These are phyloP conservation scores for Dioscorea zingiberensis DNA, from an alignment of 106 monocot species.

Conservation along the genomic window DNA sequence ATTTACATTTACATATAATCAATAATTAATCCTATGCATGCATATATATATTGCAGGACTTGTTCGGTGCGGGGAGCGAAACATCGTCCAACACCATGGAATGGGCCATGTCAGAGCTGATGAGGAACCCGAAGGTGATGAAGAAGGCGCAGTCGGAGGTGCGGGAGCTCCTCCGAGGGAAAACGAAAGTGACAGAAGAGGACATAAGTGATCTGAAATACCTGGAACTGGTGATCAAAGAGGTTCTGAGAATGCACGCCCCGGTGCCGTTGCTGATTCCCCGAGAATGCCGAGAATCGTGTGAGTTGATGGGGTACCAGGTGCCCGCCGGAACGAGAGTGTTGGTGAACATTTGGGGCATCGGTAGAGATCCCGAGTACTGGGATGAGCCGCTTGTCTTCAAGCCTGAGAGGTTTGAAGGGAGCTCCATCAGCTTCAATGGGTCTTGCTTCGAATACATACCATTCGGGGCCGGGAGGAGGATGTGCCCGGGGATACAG, in stretches of 20 bases:
- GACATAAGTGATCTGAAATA: conserved; percentile 10
- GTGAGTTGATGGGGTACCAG: conserved; percentile 26
- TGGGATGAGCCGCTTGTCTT: conserved; percentile 20
- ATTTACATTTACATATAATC: no score
- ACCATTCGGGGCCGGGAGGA: no score
- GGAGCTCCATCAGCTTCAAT: no score
- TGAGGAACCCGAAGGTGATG: conserved; percentile 29
- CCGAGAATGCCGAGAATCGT: conserved; percentile 6
- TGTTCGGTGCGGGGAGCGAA: conserved; percentile 19
- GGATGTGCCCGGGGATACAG: no score
- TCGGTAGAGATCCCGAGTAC: conserved; percentile 22
- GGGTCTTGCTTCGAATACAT: no score
- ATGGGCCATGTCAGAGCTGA: conserved; percentile 35
- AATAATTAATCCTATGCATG: no score
- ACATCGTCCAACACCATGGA: conserved; percentile 9
- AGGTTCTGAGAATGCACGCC: conserved; percentile 28
- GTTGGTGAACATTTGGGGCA: conserved; percentile 24
- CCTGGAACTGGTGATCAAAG: conserved; percentile 29
- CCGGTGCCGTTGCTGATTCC: conserved; percentile 28
- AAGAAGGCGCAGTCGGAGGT: conserved; percentile 20
- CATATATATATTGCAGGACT: conserved; percentile 8
- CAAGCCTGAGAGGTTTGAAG: conserved; percentile 26
- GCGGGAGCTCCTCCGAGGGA: neutral
- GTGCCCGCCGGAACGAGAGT: conserved; percentile 16
- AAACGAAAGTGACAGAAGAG: neutral